These are phyloP conservation scores for Kernera saxatilis DNA, from an alignment of 345 rosid species.

Conservation along the genomic window DNA sequence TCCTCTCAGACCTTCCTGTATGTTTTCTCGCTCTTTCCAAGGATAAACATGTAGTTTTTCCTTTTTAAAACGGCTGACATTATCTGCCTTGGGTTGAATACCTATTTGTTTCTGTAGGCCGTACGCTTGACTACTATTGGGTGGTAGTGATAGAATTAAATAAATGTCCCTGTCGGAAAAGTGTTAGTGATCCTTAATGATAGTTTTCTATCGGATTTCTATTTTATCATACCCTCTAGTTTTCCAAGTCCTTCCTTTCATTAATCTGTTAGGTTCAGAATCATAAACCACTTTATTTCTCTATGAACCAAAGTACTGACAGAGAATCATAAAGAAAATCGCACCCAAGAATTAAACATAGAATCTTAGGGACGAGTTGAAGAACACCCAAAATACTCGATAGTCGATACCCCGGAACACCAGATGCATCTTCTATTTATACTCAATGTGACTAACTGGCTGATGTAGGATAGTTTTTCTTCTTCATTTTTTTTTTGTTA, in stretches of 20 bases:
- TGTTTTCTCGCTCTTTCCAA: constrained; percentile 25
- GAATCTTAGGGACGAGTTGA: background rate
- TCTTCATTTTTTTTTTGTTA: background rate
- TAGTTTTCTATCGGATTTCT: background rate
- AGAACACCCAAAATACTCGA: background rate
- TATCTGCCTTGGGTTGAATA: background rate
- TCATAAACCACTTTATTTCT: background rate
- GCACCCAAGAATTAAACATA: background rate
- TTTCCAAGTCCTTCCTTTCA: background rate
- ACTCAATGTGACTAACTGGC: background rate
- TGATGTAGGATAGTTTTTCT: background rate
- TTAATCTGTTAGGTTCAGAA: background rate
- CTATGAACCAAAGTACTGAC: background rate
- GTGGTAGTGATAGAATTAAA: background rate
- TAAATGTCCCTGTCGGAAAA: background rate
- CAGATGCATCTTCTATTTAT: background rate
- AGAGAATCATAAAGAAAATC: background rate
- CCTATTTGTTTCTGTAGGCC: background rate
- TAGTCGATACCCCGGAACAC: background rate
- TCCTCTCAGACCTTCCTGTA: constrained; percentile 90
- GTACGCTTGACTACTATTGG: background rate
- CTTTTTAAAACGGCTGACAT: background rate
- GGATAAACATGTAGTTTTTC: background rate
- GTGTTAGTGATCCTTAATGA: background rate
- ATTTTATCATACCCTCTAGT: background rate